A percentile compares a stretch with the other conserved stretches of the same genome.
These are phyloP conservation scores for Aureobasidium sp. DNA, from an alignment of 2,329 filamentous ascomycete genomes.

Conservation along the genomic window DNA sequence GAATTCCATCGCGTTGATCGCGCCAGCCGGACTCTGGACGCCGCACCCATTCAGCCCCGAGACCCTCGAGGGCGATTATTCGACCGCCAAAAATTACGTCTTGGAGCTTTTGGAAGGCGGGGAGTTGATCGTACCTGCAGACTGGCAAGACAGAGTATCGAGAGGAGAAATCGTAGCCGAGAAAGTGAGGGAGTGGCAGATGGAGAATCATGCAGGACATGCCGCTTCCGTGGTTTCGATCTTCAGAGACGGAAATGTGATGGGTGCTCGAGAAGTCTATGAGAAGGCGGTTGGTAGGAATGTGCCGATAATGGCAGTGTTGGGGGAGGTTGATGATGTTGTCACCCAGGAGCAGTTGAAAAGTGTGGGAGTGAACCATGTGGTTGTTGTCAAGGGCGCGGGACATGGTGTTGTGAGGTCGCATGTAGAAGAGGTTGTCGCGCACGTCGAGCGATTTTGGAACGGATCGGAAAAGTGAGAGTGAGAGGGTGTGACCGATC, in stretches of 20 bases:
- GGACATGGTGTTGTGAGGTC: slow-evolving; percentile 39
- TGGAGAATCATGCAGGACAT: slow-evolving; percentile 41
- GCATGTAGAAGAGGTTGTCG: slow-evolving; percentile 32
- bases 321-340: slow-evolving; percentile 17
- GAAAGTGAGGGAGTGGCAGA: slow-evolving; percentile 45
- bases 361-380: slow-evolving; percentile 30
- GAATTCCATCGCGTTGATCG: neutral
- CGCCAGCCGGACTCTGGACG: slow-evolving; percentile 15
- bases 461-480: neutral
- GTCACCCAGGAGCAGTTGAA: slow-evolving; percentile 29
- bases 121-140: slow-evolving; percentile 34
- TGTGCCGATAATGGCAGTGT: neutral
- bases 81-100: slow-evolving; percentile 31
- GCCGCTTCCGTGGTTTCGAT: slow-evolving; percentile 40
- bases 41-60: neutral
- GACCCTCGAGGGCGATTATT: slow-evolving; percentile 25
- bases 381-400: slow-evolving; percentile 32
- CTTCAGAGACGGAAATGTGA: slow-evolving; percentile 40
- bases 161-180: slow-evolving; percentile 42
- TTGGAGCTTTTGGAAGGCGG: slow-evolving; percentile 40
- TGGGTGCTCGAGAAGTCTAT: slow-evolving; percentile 35
- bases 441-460: slow-evolving; percentile 30
- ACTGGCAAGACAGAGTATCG: slow-evolving; percentile 40
- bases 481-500: no score
- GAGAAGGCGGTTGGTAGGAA: slow-evolving; percentile 23